Percentiles rank a stretch among this genome's conserved stretches.
These are phyloP conservation scores for Phytopythium vexans DNA, from an alignment of 352 stramenopile species.

Conservation along the genomic window DNA sequence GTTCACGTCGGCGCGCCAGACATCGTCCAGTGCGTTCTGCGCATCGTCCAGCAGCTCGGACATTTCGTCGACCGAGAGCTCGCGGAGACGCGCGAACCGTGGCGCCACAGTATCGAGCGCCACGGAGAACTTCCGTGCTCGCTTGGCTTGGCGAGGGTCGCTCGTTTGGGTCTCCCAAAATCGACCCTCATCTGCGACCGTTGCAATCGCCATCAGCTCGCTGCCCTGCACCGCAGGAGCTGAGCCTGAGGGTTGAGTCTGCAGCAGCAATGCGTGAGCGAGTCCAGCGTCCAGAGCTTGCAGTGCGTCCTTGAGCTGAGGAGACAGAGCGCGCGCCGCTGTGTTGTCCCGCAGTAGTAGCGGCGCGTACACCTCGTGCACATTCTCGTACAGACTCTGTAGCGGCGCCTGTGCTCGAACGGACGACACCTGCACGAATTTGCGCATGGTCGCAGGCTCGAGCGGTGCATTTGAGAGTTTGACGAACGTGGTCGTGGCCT, in stretches of 20 bases:
- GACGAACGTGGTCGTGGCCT: slow-evolving; percentile 55
- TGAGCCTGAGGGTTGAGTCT: neutral
- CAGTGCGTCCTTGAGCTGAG: slow-evolving; percentile 81
- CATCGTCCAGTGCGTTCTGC: slow-evolving; percentile 84
- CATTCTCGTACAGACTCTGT: slow-evolving; percentile 72
- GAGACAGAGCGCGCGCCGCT: slow-evolving; percentile 45
- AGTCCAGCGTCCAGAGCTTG: slow-evolving; percentile 72
- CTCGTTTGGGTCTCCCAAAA: slow-evolving; percentile 72
- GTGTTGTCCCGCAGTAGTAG: slow-evolving; percentile 58
- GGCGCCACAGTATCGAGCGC: slow-evolving; percentile 84
- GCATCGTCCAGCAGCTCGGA: slow-evolving; percentile 84
- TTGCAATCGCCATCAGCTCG: slow-evolving; percentile 72
- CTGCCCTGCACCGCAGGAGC: slow-evolving; percentile 19
- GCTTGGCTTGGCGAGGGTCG: slow-evolving; percentile 51
- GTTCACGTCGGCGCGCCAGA: slow-evolving; percentile 82
- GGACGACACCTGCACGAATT: slow-evolving; percentile 68
- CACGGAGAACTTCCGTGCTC: slow-evolving; percentile 73
- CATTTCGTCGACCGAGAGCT: slow-evolving; percentile 77
- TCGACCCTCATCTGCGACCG: slow-evolving; percentile 81
- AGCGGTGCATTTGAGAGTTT: slow-evolving; percentile 51
- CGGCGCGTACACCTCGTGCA: slow-evolving; percentile 83
- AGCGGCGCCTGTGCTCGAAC: slow-evolving; percentile 59
- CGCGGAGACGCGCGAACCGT: slow-evolving; percentile 53
- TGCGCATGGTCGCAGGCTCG: slow-evolving; percentile 66
- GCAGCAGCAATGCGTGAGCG: slow-evolving; percentile 33